Evolutionary conservation across 139 green algal species (phyloP), one percentile per base, ranked within the genome.

Genomic region (Deuterostichococcus epilithicus): DNA sequence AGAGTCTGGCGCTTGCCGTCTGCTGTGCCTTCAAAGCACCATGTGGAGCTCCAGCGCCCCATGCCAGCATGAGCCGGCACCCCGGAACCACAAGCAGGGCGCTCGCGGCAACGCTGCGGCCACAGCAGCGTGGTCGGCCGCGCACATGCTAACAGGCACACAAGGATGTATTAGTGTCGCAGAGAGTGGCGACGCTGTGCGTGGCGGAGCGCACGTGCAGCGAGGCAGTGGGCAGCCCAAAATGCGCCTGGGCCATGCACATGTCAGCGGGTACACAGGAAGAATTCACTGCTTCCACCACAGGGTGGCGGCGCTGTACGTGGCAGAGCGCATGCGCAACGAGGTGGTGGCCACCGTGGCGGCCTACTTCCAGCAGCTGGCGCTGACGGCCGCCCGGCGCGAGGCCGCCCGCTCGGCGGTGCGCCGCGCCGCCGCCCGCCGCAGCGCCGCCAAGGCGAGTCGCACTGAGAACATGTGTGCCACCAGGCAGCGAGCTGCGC

Each of bases 221-320:
- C 20, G 72, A 82, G 67, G 72, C 78, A n/a, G 32, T 78, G 36
- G 38, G 66, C 2, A 35, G 45, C 13, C n/a, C n/a, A n/a, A n/a
- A n/a, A n/a, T n/a, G n/a, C n/a, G n/a, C n/a, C n/a, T n/a, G n/a
- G n/a, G n/a, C n/a, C n/a, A n/a, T n/a, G n/a, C n/a, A n/a, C n/a
- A n/a, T n/a, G n/a, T n/a, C n/a, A n/a, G n/a, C n/a, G n/a, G n/a
- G n/a, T n/a, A n/a, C n/a, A n/a, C n/a, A n/a, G n/a, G n/a, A n/a
- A n/a, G n/a, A n/a, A n/a, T n/a, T n/a, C n/a, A n/a, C n/a, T n/a
- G n/a, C n/a, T n/a, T n/a, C n/a, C n/a, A n/a, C n/a, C n/a, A n/a
- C 74, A 84, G 79, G 70, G 37, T 84, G 58, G 65, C 72, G 30
- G 72, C 72, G 18, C 66, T 82, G 67, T 75, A 72, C 30, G 34